phyloP scores from a whole-genome alignment of 139 green algal genomes.

The Tetradesmus lagerheimii region DNA sequence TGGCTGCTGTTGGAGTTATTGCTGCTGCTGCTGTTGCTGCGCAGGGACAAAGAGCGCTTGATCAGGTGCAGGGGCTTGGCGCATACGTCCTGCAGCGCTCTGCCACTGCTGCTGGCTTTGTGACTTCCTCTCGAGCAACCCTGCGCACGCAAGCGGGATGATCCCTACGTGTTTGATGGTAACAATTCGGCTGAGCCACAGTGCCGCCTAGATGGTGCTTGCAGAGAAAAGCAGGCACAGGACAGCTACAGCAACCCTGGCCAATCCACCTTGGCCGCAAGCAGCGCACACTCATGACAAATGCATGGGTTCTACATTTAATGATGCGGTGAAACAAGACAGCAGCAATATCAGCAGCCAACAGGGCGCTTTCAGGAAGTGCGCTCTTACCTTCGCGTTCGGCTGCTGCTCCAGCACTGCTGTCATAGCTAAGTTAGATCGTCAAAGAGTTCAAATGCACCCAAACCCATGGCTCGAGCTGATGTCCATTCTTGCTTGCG shows the following conservation, averaged over 20 bases:
- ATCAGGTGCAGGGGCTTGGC: conserved; percentile 22
- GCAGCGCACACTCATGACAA: neutral
- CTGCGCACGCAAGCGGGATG: neutral
- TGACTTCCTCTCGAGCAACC: neutral
- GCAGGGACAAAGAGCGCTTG: neutral
- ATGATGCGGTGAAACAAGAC: neutral
- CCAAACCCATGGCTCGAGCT: neutral
- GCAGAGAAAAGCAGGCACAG: neutral
- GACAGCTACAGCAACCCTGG: neutral
- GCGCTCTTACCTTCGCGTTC: neutral
- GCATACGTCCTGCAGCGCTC: neutral
- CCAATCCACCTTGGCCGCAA: neutral
- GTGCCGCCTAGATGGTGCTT: neutral
- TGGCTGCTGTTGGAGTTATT: neutral
- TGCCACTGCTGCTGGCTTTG: neutral
- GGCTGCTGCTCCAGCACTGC: neutral
- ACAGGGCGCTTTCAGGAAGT: neutral
- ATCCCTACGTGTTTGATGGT: fast-evolving
- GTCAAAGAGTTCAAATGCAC: neutral
- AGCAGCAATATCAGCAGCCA: neutral
- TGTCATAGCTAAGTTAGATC: neutral
- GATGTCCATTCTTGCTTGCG: neutral
- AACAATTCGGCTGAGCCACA: neutral
- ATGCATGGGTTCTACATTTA: neutral
- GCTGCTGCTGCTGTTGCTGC: conserved; percentile 17